Evolutionary conservation across 208 protist genomes (phyloP), one percentile per base, ranked within the genome.

Genomic region (Plasmodiophora brassicae): DNA sequence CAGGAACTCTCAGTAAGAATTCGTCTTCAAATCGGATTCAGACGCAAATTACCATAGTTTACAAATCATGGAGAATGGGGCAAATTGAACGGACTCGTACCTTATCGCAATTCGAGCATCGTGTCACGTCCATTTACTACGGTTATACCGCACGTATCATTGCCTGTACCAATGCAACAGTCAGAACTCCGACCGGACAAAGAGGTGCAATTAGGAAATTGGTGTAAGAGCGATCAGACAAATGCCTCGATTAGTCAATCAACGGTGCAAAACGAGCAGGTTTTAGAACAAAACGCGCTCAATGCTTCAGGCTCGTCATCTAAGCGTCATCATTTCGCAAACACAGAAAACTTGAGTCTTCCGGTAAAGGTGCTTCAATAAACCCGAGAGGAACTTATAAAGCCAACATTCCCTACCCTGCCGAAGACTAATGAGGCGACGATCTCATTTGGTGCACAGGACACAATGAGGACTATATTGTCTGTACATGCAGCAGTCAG

Each of bases 211-310:
- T 14, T 28, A 57, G 14, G 50, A 28, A 57, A 57, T 28, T 28
- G 50, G 50, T 57, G 14, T 25, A 25, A 57, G 25, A 57, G 25
- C 14, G 50, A 14, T 57, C 50, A 57, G 50, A 57, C 50, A 57
- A 57, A 57, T 57, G 50, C 50, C 50, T 57, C 50, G 50, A 57
- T n/a, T 57, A 57, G 50, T 57, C 50, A 57, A 57, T 57, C 50
- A 57, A 57, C 50, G 14, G 14, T 57, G 50, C 50, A n/a, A 14
- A 14, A 25, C 25, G 50, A 57, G 50, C 50, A 14, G 20, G 50
- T 57, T 57, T 57, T 57, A 57, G 25, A 57, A 57, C 50, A 57
- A 57, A 57, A 57, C 50, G 25, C 20, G 14, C 50, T 57, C 50
- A 25, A 57, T 57, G 50, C 50, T 28, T 57, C 50, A 57, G 50